A percentile compares a stretch with the other conserved stretches of the same genome.
Evolutionary conservation across 1,284 basidiomycete species (phyloP).

Genomic region (Anthracocystis setariae): DNA sequence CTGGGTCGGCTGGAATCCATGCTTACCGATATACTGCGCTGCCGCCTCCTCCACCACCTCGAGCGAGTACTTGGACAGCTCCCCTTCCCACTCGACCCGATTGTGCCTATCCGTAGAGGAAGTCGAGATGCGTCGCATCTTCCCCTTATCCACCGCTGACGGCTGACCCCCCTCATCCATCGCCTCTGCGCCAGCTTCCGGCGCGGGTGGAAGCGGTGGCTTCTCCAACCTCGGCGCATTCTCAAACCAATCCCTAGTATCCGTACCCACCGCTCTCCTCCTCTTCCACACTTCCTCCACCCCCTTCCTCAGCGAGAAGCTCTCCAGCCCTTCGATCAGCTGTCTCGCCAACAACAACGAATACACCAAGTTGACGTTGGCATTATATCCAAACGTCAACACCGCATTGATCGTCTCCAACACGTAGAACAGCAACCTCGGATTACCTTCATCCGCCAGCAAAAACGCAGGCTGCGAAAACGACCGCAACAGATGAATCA

Average conservation of each 20-base stretch:
- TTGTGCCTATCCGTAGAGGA: constrained; percentile 10
- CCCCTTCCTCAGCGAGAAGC: constrained; percentile 83
- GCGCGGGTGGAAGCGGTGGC: constrained; percentile 10
- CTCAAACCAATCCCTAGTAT: constrained; percentile 38
- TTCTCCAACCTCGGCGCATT: constrained; percentile 25
- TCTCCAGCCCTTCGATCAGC: constrained; percentile 84
- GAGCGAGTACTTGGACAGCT: constrained; percentile 32
- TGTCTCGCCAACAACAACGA: constrained; percentile 83
- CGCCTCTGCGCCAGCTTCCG: background rate
- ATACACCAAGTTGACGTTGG: constrained; percentile 89
- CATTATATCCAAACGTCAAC: constrained; percentile 71
- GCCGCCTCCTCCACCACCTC: constrained; percentile 30
- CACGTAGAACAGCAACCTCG: constrained; percentile 89
- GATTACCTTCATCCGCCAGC: constrained; percentile 91
- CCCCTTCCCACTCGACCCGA: constrained; percentile 8
- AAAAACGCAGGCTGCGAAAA: constrained; percentile 89
- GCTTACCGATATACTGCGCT: constrained; percentile 51
- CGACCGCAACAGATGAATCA: constrained; percentile 86
- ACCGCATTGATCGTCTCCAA: constrained; percentile 90
- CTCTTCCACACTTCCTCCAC: constrained; percentile 78
- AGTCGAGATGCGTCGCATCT: constrained; percentile 45
- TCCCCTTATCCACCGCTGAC: constrained; percentile 28
- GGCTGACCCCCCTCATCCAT: background rate
- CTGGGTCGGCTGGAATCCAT: constrained; percentile 59
- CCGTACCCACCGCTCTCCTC: constrained; percentile 24